These are phyloP conservation scores for Amoebophrya sp. DNA, from an alignment of 169 alveolate species.

Conservation along the genomic window DNA sequence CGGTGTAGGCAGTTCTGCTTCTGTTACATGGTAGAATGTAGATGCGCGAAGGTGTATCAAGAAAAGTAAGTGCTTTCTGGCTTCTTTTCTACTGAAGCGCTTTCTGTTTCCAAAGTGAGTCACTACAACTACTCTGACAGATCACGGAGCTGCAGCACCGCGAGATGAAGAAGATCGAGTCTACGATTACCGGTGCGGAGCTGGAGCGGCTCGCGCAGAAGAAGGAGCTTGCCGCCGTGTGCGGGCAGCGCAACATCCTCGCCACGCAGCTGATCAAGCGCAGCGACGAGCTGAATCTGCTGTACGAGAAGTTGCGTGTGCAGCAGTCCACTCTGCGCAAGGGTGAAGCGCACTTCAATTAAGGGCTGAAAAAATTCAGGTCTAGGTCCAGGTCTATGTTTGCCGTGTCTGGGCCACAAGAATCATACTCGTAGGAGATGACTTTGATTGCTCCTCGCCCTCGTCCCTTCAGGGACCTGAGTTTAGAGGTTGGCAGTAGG, in stretches of 20 bases:
- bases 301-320: constrained; percentile 70
- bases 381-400: no score
- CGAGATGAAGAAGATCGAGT: background rate
- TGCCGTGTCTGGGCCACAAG: no score
- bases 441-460: no score
- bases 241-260: constrained; percentile 54
- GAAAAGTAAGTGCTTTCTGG: no score
- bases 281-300: constrained; percentile 68
- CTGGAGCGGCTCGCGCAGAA: background rate
- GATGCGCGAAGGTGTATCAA: no score
- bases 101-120: background rate
- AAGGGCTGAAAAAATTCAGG: no score
- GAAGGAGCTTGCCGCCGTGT: background rate
- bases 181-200: background rate
- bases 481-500: no score
- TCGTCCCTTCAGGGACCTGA: no score
- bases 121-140: no score
- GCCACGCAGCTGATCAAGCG: constrained; percentile 70
- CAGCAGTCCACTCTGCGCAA: constrained; percentile 59
- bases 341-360: constrained; percentile 56
- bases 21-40: no score
- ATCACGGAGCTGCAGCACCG: background rate
- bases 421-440: no score
- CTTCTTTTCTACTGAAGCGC: background rate
- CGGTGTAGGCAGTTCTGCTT: no score